Percentiles rank a stretch among this genome's conserved stretches.
Evolutionary conservation across 78 protist species (phyloP).

Genomic region (Acrasis kona): DNA sequence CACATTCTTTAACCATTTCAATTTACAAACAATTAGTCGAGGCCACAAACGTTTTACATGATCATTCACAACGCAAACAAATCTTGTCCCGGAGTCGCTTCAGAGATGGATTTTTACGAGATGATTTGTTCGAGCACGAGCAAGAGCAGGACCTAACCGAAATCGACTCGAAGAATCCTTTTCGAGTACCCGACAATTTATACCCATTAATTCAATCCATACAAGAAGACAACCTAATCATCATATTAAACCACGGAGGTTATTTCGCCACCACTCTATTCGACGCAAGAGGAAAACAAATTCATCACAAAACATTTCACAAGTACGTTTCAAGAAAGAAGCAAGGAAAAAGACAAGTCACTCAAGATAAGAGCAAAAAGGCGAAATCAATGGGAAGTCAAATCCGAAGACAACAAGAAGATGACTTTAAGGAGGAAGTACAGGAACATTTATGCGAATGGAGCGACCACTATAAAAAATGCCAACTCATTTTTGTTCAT

Average conservation of each 20-base stretch:
- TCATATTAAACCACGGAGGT: conserved; percentile 15
- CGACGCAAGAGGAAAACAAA: background rate
- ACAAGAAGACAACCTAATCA: no score
- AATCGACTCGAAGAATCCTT: no score
- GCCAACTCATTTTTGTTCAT: background rate
- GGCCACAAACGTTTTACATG: no score
- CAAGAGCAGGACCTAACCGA: no score
- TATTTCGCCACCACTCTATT: conserved; percentile 17
- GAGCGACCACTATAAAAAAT: background rate
- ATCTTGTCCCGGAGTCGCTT: no score
- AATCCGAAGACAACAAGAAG: background rate
- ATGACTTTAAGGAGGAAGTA: background rate
- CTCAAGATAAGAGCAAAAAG: conserved; percentile 15
- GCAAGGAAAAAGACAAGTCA: conserved; percentile 59
- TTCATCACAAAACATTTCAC: conserved; percentile 53
- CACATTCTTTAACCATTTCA: no score
- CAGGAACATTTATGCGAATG: background rate
- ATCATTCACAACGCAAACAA: no score
- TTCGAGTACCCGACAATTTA: no score
- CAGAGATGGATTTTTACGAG: no score
- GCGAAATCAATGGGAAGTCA: background rate
- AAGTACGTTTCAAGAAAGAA: conserved; percentile 53
- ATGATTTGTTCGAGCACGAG: no score
- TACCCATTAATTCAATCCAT: no score
- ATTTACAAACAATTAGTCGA: no score